phyloP scores from a whole-genome alignment of 2,329 filamentous ascomycete genomes.

The Aspergillus neotritici region DNA sequence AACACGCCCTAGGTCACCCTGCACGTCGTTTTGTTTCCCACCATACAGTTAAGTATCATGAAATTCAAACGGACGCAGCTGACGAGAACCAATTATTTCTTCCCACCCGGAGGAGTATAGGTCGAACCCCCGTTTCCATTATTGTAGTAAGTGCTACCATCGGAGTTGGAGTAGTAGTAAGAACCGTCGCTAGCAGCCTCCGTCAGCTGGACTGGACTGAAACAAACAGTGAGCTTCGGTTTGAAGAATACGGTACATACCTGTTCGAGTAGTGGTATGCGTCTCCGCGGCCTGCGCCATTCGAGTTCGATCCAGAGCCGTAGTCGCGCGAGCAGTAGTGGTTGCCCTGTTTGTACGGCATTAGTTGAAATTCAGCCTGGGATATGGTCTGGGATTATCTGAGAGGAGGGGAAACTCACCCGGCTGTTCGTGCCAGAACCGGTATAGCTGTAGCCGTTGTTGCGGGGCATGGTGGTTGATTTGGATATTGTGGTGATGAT shows the following conservation, averaged over 20 bases:
- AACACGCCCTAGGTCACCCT: too few relatives aligned
- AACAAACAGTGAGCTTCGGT: not conserved
- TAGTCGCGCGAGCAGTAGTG: constrained; percentile 63
- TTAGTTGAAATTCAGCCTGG: not conserved
- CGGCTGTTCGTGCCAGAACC: constrained; percentile 57
- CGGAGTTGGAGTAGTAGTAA: constrained; percentile 68
- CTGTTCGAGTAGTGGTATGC: constrained; percentile 59
- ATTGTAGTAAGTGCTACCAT: constrained; percentile 65
- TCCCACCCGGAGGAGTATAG: constrained; percentile 55
- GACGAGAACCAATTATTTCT: constrained; percentile 9
- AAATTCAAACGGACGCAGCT: too few relatives aligned
- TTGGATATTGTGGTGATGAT: not conserved
- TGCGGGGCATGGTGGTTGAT: constrained; percentile 12
- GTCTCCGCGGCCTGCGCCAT: constrained; percentile 33
- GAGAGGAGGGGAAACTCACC: constrained; percentile 38
- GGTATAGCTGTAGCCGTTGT: constrained; percentile 35
- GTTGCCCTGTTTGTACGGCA: constrained; percentile 51
- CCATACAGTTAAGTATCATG: too few relatives aligned
- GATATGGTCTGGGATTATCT: not conserved
- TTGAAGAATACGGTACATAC: constrained; percentile 31
- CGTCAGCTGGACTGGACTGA: not conserved
- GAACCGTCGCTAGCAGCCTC: constrained; percentile 50
- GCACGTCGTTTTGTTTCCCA: too few relatives aligned
- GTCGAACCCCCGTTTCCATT: constrained; percentile 52
- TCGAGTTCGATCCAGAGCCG: constrained; percentile 50